phyloP scores from a whole-genome alignment of 2,329 filamentous ascomycete genomes.

The Aschersonia sp. region DNA sequence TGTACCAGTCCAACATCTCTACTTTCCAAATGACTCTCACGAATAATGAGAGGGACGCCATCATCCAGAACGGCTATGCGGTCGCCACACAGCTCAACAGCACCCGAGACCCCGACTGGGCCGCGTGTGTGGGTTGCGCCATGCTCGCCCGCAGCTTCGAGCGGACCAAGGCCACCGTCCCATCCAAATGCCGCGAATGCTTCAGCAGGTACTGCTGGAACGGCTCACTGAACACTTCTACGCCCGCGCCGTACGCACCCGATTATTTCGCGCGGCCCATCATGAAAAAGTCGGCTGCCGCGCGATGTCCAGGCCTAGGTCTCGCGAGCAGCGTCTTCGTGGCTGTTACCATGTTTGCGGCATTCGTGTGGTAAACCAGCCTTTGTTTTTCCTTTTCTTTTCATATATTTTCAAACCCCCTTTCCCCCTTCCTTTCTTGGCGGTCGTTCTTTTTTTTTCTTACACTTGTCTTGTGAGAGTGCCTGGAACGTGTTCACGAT shows the following conservation, averaged over 20 bases:
- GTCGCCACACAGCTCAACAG: slow-evolving; percentile 71
- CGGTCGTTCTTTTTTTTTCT: too few relatives aligned
- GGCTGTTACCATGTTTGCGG: neutral
- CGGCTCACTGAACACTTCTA: slow-evolving; percentile 39
- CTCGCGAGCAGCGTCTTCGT: neutral
- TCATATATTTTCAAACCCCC: too few relatives aligned
- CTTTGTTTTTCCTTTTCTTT: too few relatives aligned
- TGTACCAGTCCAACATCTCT: slow-evolving; percentile 59
- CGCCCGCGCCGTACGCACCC: slow-evolving; percentile 19
- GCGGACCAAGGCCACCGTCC: slow-evolving; percentile 53
- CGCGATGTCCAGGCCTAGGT: neutral
- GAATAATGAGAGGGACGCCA: slow-evolving; percentile 52
- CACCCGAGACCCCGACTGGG: slow-evolving; percentile 61
- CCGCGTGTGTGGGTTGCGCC: slow-evolving; percentile 75
- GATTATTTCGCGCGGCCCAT: slow-evolving; percentile 12
- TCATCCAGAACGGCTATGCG: slow-evolving; percentile 79
- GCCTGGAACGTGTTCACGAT: too few relatives aligned
- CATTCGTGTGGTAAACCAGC: neutral
- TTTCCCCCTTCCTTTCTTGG: neutral
- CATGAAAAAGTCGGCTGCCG: slow-evolving; percentile 9
- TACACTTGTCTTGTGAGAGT: too few relatives aligned
- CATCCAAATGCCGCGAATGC: slow-evolving; percentile 58
- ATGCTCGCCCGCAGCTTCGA: slow-evolving; percentile 63
- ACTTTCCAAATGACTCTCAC: slow-evolving; percentile 59
- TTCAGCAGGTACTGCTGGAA: slow-evolving; percentile 87